Conservation (phyloP, 2,329 filamentous ascomycete genomes). For the Aurifilum marmelostoma region DNA sequence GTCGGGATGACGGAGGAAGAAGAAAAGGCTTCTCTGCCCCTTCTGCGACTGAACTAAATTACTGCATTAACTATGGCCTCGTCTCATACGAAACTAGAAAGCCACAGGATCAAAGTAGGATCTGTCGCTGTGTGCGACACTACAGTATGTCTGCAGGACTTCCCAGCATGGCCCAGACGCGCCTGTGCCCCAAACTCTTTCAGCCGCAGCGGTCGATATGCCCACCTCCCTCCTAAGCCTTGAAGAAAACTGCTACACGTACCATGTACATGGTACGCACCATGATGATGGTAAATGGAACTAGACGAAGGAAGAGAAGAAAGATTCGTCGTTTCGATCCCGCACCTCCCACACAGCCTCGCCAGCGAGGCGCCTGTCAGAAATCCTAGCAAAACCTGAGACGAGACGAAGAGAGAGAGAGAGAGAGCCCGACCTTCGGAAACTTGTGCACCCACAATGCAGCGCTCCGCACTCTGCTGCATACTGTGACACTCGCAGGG, state of each 20-base stretch:
- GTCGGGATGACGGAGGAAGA: neutral
- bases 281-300: neutral
- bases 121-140: no score
- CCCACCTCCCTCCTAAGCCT: neutral
- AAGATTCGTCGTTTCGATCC: neutral
- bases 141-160: no score
- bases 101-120: no score
- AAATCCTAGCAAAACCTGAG: slow-evolving; percentile 19
- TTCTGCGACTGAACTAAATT: no score
- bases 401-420: slow-evolving; percentile 7
- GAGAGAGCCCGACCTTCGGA: slow-evolving; percentile 19
- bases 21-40: no score
- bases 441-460: neutral
- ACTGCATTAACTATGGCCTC: no score
- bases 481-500: neutral
- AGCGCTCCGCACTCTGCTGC: neutral
- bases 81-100: no score
- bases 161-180: no score
- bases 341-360: neutral
- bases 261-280: neutral
- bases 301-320: neutral
- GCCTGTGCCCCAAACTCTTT: neutral
- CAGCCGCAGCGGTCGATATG: neutral
- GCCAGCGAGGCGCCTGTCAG: slow-evolving; percentile 8
- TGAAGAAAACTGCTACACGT: neutral